phyloP scores from a whole-genome alignment of 2,329 filamentous ascomycete species.

The Rutstroemia sydowiana region DNA sequence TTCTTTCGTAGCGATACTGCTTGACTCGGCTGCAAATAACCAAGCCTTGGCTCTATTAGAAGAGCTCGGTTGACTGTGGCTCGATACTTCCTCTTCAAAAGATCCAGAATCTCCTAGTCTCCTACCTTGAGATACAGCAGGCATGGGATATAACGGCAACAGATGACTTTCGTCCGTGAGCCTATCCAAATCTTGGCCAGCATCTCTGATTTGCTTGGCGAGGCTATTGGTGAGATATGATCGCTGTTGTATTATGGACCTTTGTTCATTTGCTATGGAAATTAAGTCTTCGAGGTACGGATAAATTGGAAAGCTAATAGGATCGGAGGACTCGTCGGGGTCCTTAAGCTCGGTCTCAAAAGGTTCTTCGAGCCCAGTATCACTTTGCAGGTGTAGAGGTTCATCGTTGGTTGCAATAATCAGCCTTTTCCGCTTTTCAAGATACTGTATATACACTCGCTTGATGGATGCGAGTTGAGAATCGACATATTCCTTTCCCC shows the following conservation, averaged over 20 bases:
- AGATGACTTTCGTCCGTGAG: conserved; percentile 57
- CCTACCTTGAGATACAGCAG: conserved; percentile 24
- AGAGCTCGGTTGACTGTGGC: conserved; percentile 35
- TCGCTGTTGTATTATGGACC: conserved; percentile 49
- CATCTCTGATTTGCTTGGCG: conserved; percentile 43
- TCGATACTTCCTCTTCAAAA: conserved; percentile 38
- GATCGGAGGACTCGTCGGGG: conserved; percentile 3
- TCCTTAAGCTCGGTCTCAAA: neutral
- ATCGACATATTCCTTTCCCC: conserved; percentile 19
- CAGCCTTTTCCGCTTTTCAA: conserved; percentile 42
- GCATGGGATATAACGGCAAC: conserved; percentile 44
- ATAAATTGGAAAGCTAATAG: conserved; percentile 33
- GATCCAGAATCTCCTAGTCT: conserved; percentile 32
- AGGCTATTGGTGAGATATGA: conserved; percentile 46
- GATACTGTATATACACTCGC: conserved; percentile 47
- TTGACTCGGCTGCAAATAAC: conserved; percentile 52
- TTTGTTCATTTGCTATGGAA: conserved; percentile 47
- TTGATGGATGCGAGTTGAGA: conserved; percentile 34
- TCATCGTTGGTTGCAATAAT: conserved; percentile 28
- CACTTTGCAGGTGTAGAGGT: conserved; percentile 5
- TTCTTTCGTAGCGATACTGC: conserved; percentile 52
- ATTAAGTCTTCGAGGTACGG: conserved; percentile 51
- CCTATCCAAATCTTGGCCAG: conserved; percentile 43
- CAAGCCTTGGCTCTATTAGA: conserved; percentile 45
- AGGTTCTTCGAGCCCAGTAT: too few relatives aligned